A percentile compares a stretch with the other conserved stretches of the same genome.
Conservation (phyloP, 2,329 filamentous ascomycete genomes). For the Epichloe brachyelytri region DNA sequence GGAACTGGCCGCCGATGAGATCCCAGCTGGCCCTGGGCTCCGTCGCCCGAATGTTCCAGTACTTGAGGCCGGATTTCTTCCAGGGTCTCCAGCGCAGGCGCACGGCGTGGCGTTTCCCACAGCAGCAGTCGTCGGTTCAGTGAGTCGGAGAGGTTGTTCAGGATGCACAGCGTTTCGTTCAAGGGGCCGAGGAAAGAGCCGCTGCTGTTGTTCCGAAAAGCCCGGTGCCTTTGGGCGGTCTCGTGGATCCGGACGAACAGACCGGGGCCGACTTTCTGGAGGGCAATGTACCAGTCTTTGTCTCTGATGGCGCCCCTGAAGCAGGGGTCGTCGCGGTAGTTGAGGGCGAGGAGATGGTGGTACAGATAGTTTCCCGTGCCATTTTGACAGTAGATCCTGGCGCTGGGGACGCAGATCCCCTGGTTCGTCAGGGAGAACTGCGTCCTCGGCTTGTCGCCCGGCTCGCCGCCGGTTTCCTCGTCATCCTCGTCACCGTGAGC, state of each 20-base stretch:
- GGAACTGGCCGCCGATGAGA: no score
- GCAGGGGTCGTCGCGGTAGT: background rate
- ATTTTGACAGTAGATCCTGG: background rate
- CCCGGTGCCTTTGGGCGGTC: no score
- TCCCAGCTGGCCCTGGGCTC: no score
- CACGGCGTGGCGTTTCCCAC: slow-evolving; percentile 1
- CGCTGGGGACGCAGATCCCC: background rate
- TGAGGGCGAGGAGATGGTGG: background rate
- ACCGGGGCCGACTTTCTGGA: no score
- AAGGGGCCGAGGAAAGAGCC: background rate
- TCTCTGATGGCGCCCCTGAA: background rate
- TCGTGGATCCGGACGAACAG: no score
- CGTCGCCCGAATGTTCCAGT: no score
- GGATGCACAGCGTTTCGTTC: background rate
- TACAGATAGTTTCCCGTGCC: background rate
- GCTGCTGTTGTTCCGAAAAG: no score
- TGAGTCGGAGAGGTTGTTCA: background rate
- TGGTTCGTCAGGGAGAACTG: slow-evolving; percentile 1
- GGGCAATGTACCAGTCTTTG: no score
- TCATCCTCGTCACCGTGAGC: background rate
- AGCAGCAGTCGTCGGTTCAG: background rate
- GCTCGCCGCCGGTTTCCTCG: background rate
- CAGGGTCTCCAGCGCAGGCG: slow-evolving; percentile 1
- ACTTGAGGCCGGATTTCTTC: no score
- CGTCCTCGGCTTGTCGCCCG: background rate